A percentile compares a stretch with the other conserved stretches of the same genome.
Conservation (phyloP, 495 filamentous ascomycete genomes). For the Jackrogersella minutella region DNA sequence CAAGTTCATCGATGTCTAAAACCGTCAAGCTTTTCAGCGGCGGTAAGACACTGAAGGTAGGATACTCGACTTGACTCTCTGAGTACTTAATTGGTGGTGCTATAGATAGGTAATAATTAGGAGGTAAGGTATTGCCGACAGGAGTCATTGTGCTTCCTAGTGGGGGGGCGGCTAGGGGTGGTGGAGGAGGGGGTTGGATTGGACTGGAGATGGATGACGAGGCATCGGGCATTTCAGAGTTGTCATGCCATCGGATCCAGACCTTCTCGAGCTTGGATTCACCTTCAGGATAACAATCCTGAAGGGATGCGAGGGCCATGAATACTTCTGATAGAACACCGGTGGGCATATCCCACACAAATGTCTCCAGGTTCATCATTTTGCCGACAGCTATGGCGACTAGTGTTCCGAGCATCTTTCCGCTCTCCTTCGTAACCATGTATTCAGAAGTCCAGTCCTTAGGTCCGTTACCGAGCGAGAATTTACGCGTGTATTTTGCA, state of each 20-base stretch:
- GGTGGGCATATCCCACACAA: slow-evolving; percentile 97
- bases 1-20: slow-evolving; percentile 86
- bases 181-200: slow-evolving; percentile 39
- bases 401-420: slow-evolving; percentile 91
- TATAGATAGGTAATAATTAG: slow-evolving; percentile 38
- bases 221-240: slow-evolving; percentile 54
- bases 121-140: slow-evolving; percentile 52
- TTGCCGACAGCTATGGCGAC: slow-evolving; percentile 85
- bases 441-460: slow-evolving; percentile 86
- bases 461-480: slow-evolving; percentile 90
- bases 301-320: slow-evolving; percentile 79
- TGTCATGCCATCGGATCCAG: slow-evolving; percentile 93
- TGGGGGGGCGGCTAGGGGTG: slow-evolving; percentile 46
- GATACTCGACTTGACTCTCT: slow-evolving; percentile 72
- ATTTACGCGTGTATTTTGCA: slow-evolving; percentile 85
- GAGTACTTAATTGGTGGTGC: slow-evolving; percentile 47
- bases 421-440: slow-evolving; percentile 84
- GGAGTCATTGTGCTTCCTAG: slow-evolving; percentile 52
- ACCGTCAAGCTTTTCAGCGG: slow-evolving; percentile 82
- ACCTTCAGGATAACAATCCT: slow-evolving; percentile 64
- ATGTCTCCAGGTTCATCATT: slow-evolving; percentile 90
- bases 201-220: slow-evolving; percentile 40
- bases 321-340: slow-evolving; percentile 89
- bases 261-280: slow-evolving; percentile 77
- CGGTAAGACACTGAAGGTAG: slow-evolving; percentile 85